Base-by-base conservation (phyloP, 441 rosid genomes). In the Codiaeum variegatum region DNA sequence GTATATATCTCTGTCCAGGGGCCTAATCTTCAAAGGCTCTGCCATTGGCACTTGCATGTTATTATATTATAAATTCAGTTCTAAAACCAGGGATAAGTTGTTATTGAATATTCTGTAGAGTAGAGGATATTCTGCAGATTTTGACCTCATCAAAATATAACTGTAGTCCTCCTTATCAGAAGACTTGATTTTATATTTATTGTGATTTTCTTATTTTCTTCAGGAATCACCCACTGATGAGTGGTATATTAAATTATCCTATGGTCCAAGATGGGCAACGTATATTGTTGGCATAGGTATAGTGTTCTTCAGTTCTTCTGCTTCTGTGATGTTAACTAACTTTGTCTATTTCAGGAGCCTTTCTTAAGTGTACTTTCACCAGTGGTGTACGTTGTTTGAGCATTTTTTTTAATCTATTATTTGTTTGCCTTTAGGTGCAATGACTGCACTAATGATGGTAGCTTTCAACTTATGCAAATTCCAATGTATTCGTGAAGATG, bases 251-350 rank as follows among this genome's bases (percentile, higher is more conserved):
- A 91, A 84, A 79, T 69, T 93, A 71, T 89, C 97, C 26, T 93
- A 90, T 79, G 94, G 86, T 31, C 97, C 98, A 42, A 87, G 98
- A 85, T 93, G 98, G 99, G 83, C 89, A 69, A 87, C 97, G 52
- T 93, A 95, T 82, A 73, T 93, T 67, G 73, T 85, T 83, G 97
- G 99, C 83, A 85, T 85, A 77, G 97, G 98, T 93, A 89, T 73
- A 54, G 28, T 63, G 28, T 63, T 66, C 15, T 62, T 24, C 75
- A n/a, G n/a, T 58, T 31, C 19, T 49, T 49, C 56, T 6, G n/a
- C n/a, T n/a, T n/a, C n/a, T n/a, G n/a, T n/a, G n/a, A n/a, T n/a
- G n/a, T n/a, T n/a, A n/a, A n/a, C n/a, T n/a, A n/a, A n/a, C n/a
- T n/a, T n/a, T n/a, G n/a, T n/a, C n/a, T n/a, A n/a, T n/a, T n/a